Evolutionary conservation across 2,329 filamentous ascomycete species (phyloP).

Genomic region (Diaporthe capsici): DNA sequence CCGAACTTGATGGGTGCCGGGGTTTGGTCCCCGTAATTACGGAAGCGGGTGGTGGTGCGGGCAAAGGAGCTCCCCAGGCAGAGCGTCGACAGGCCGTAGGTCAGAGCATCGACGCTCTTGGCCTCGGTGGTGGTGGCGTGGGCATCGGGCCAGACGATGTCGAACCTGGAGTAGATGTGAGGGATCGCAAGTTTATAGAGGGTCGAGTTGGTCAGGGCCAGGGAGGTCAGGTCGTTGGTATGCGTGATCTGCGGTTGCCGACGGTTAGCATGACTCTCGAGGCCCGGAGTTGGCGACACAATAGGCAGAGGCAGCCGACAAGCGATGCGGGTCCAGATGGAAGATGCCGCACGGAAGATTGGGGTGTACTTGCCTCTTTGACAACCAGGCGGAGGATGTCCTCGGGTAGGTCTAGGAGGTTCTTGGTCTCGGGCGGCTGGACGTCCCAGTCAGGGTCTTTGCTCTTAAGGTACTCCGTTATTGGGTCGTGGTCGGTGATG

Average conservation of each 20-base stretch:
- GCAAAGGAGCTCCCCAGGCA: conserved; percentile 74
- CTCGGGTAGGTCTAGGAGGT: conserved; percentile 80
- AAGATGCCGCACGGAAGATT: background rate
- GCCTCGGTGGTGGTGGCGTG: conserved; percentile 74
- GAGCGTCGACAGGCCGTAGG: conserved; percentile 84
- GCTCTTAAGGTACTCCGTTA: conserved; percentile 64
- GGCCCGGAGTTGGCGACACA: conserved; percentile 10
- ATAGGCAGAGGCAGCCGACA: conserved; percentile 15
- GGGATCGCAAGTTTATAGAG: conserved; percentile 82
- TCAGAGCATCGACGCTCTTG: conserved; percentile 84
- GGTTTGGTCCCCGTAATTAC: conserved; percentile 44
- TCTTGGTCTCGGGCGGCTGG: conserved; percentile 69
- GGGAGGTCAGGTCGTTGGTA: conserved; percentile 84
- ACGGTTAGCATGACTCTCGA: conserved; percentile 17
- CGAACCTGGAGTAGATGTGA: conserved; percentile 86
- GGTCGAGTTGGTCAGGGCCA: conserved; percentile 83
- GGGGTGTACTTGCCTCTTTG: conserved; percentile 72
- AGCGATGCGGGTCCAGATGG: conserved; percentile 16
- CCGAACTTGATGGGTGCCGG: conserved; percentile 48
- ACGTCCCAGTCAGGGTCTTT: conserved; percentile 77
- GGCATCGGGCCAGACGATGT: conserved; percentile 89
- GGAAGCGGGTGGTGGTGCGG: conserved; percentile 54
- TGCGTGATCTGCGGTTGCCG: conserved; percentile 73
- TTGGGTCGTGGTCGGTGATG: conserved; percentile 37
- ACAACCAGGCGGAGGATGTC: conserved; percentile 85